Conservation (phyloP, 306 rosid genomes). For the Ormosia emarginata region DNA sequence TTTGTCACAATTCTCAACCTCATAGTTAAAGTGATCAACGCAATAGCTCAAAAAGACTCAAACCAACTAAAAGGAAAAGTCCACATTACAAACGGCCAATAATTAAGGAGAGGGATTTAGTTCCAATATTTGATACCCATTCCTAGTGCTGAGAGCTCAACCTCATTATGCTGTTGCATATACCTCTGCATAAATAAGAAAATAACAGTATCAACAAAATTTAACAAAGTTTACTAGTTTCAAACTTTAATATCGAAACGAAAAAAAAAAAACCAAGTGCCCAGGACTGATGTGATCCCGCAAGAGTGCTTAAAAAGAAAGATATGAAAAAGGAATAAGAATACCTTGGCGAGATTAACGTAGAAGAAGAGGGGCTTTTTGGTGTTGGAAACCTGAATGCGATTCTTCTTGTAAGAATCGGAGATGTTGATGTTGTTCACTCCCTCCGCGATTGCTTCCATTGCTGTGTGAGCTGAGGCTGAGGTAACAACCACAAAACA, state of each 20-base stretch:
- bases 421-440: slow-evolving; percentile 48
- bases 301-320: not conserved
- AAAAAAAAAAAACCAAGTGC: not conserved
- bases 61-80: not conserved
- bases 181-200: slow-evolving; percentile 47
- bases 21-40: not conserved
- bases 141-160: slow-evolving; percentile 82
- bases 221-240: not conserved
- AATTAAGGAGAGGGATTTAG: not conserved
- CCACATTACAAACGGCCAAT: not conserved
- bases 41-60: not conserved
- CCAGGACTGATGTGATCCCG: not conserved
- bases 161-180: slow-evolving; percentile 77
- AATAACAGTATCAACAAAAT: not conserved
- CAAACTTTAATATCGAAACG: not conserved
- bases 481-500: not conserved
- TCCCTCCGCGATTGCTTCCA: slow-evolving; percentile 59
- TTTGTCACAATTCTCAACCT: not conserved
- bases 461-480: slow-evolving; percentile 9
- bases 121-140: slow-evolving; percentile 51
- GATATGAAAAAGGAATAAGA: not conserved
- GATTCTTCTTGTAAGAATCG: slow-evolving; percentile 60
- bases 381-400: slow-evolving; percentile 76
- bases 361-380: slow-evolving; percentile 77
- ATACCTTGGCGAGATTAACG: slow-evolving; percentile 72